Evolutionary conservation across 2,329 filamentous ascomycete genomes (phyloP), one percentile per base, ranked within the genome.

Genomic region (Nannizzia gypsea): DNA sequence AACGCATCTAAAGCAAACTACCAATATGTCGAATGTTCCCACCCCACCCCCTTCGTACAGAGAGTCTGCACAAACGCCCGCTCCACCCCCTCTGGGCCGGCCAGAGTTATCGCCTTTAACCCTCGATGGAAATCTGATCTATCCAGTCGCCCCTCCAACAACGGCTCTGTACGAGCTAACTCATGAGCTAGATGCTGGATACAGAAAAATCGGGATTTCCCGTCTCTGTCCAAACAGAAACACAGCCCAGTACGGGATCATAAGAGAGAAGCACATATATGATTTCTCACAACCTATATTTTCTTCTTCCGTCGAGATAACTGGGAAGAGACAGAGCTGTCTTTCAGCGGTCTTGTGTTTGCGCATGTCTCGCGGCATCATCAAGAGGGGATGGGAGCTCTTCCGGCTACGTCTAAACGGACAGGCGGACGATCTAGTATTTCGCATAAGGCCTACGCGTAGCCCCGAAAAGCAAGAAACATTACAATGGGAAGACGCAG

Each of bases 401-500:
- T 63, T 50, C 42, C 36, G 56, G 20, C 6, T 15, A n/a, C n/a
- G 15, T 44, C n/a, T 28, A 48, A 26, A 44, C 17, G 15, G 57
- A 48, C 34, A 59, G 48, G 24, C 20, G 36, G 15, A 48, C n/a
- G 34, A 59, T 20, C 28, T 34, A 59, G 50, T 65, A 40, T 63
- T 64, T 54, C 61, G 61, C 8, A 58, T 61, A 11, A 61, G 63
- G 15, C 63, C 63, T n/a, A 59, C 22, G 17, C 57, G 58, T 44
- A 61, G 60, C 36, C 31, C 48, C 5, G 36, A 61, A 22, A 60
- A 60, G 20, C 56, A 34, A 22, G 59, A 60, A 36, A 55, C 13
- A 34, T 46, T 64, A 13, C 55, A 61, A 17, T 65, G 63, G 64
- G 61, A 64, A 58, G 58, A 62, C 59, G 61, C 54, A 40, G 31